Conservation (phyloP, 768 basidiomycete genomes). For the Russula sp. region DNA sequence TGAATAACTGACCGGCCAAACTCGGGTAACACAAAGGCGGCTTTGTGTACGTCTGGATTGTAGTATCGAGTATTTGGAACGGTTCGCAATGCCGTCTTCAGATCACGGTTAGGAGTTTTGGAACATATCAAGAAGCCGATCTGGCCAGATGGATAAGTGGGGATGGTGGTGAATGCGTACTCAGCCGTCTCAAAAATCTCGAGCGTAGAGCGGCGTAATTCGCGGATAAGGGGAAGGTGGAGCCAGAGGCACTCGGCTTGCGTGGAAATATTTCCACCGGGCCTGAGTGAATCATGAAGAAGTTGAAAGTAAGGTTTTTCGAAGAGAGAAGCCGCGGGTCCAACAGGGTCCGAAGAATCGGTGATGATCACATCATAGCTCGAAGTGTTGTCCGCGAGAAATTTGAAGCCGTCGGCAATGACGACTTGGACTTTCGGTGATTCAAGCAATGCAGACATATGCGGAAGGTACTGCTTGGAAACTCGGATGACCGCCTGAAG, state of each 20-base stretch:
- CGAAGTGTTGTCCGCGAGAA: slow-evolving; percentile 78
- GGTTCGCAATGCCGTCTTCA: slow-evolving; percentile 66
- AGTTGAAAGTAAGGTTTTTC: slow-evolving; percentile 96
- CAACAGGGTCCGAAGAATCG: slow-evolving; percentile 96
- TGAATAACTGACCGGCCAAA: slow-evolving; percentile 73
- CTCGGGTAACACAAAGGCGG: slow-evolving; percentile 89
- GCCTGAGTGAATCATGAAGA: slow-evolving; percentile 79
- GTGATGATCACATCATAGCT: slow-evolving; percentile 98
- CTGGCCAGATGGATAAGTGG: slow-evolving; percentile 97
- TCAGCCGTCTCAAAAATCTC: slow-evolving; percentile 73
- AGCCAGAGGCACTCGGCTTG: slow-evolving; percentile 97
- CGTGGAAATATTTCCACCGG: slow-evolving; percentile 89
- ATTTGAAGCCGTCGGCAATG: slow-evolving; percentile 96
- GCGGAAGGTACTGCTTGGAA: slow-evolving; percentile 86
- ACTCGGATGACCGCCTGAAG: slow-evolving; percentile 86
- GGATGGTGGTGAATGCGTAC: slow-evolving; percentile 95
- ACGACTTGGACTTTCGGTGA: slow-evolving; percentile 76
- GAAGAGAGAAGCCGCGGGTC: slow-evolving; percentile 91
- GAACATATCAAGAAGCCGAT: slow-evolving; percentile 93
- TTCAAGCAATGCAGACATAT: slow-evolving; percentile 80
- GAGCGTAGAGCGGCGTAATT: slow-evolving; percentile 61
- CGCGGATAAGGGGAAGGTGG: slow-evolving; percentile 79
- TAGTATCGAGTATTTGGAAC: slow-evolving; percentile 77
- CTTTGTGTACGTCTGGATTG: slow-evolving; percentile 68
- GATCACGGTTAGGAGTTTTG: slow-evolving; percentile 60